Percentiles rank a stretch among this genome's conserved stretches.
These are phyloP conservation scores for Scenedesmus sp. DNA, from an alignment of 163 green algal species.

Conservation along the genomic window DNA sequence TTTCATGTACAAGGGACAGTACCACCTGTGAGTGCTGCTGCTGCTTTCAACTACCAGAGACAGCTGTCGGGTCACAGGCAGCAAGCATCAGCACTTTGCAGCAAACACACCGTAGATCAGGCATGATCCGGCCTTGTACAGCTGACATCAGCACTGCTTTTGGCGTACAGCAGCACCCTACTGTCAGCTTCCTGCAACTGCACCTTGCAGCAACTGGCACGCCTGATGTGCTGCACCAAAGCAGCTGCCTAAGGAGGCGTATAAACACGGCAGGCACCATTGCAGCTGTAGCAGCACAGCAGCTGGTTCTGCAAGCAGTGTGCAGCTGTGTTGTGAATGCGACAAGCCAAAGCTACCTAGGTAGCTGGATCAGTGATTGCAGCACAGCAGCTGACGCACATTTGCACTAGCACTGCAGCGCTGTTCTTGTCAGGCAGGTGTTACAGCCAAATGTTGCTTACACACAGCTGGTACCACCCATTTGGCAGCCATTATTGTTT, in stretches of 20 bases:
- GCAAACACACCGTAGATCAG: not conserved
- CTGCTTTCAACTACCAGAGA: not conserved
- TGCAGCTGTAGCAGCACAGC: not conserved
- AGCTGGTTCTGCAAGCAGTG: not conserved
- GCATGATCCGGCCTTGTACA: not conserved
- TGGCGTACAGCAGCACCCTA: not conserved
- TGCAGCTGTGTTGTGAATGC: not conserved
- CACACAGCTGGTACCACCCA: no score
- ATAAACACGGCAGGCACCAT: not conserved
- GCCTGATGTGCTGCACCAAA: not conserved
- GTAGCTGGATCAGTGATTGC: not conserved
- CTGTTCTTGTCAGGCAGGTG: no score
- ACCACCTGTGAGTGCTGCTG: constrained; percentile 61
- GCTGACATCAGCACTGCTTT: not conserved
- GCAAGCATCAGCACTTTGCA: not conserved
- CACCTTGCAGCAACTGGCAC: not conserved
- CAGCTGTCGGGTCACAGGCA: not conserved
- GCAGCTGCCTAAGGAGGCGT: not conserved
- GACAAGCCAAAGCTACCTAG: no score
- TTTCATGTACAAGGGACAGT: constrained; percentile 63
- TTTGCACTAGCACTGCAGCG: not conserved
- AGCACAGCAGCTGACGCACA: not conserved
- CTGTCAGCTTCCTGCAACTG: not conserved
- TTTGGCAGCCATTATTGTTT: no score
- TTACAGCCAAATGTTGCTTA: no score